Evolutionary conservation across 371 early-diverging fungal species (phyloP), one percentile per base, ranked within the genome.

Genomic region (Rhizopus delemar): DNA sequence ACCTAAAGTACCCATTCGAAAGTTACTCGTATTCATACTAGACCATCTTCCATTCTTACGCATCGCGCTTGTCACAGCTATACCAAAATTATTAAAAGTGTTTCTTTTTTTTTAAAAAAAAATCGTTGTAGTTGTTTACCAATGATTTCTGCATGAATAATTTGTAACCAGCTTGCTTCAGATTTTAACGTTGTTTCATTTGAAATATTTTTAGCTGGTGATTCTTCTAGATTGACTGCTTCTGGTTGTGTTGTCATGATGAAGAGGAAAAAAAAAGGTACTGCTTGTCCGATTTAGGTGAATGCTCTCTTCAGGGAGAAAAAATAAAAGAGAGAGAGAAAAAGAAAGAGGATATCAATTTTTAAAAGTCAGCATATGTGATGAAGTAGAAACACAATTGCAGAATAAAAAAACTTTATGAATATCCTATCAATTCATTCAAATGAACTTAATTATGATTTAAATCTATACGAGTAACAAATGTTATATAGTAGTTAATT

Each of bases 31-130:
- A 36, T 80, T 81, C 76, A 84, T 82, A 29, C 87, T 86, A 46
- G 87, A 83, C 93, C 93, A 93, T 28, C 91, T 87, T 55, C 90
- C 87, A 71, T 91, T 92, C 74, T 89, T 89, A n/a, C 91, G 82
- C 92, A 93, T 91, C 35, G 89, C 87, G 63, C 83, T 86, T 15
- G 88, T 88, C 43, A 93, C 92, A 60, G 81, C 80, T 69, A 16
- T 28, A 12, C 35, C 38, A 36, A 36, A 33, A 5, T 41, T 41
- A 62, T 22, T 32, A 15, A 51, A 45, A 34, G 6, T 33, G 9
- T 28, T 15, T 41, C 32, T 56, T 33, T 6, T 46, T 15, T 41
- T 22, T 22, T 12, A 41, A 41, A 41, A 41, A 12, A 8, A 8
- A 13, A 16, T 28, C 34, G 45, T 16, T 39, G 9, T 41, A 22